A percentile compares a stretch with the other conserved stretches of the same genome.
These are phyloP conservation scores for Ophiocordyceps sinensis DNA, from an alignment of 2,329 filamentous ascomycete genomes.

Conservation along the genomic window DNA sequence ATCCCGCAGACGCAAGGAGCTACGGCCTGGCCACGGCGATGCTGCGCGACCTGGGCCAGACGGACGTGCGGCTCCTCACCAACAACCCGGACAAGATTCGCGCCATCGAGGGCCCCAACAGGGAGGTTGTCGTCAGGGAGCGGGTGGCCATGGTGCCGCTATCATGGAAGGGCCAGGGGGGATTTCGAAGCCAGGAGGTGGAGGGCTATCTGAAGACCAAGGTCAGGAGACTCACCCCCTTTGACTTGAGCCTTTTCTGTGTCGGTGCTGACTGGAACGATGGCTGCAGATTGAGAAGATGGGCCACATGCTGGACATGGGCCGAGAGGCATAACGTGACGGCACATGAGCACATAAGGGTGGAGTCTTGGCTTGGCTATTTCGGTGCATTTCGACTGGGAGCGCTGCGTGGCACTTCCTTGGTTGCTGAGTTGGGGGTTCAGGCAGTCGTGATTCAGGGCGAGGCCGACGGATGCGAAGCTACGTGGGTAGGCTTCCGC, in stretches of 20 bases:
- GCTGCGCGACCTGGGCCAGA: conserved; percentile 69
- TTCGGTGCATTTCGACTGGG: background rate
- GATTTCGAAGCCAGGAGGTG: conserved; percentile 76
- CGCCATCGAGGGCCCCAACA: conserved; percentile 80
- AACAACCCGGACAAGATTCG: conserved; percentile 97
- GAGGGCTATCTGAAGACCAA: conserved; percentile 93
- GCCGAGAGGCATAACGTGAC: background rate
- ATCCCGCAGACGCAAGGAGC: conserved; percentile 86
- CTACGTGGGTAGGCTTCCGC: too few species aligned
- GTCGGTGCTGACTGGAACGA: background rate
- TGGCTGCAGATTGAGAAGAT: conserved; percentile 62
- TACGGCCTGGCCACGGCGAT: conserved; percentile 97
- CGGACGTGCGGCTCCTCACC: conserved; percentile 69
- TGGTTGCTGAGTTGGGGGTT: too few species aligned
- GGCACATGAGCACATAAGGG: background rate
- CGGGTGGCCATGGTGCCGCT: conserved; percentile 90
- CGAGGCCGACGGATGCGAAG: too few species aligned
- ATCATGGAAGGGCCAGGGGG: conserved; percentile 76
- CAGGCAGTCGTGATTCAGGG: too few species aligned
- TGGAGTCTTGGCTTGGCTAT: background rate
- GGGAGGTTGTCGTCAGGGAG: conserved; percentile 78
- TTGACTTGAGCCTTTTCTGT: background rate
- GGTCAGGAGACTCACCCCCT: conserved; percentile 28
- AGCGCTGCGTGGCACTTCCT: too few species aligned
- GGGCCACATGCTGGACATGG: conserved; percentile 60